phyloP scores from a whole-genome alignment of 805 yeast genomes.

The Schwanniomyces occidentalis region DNA sequence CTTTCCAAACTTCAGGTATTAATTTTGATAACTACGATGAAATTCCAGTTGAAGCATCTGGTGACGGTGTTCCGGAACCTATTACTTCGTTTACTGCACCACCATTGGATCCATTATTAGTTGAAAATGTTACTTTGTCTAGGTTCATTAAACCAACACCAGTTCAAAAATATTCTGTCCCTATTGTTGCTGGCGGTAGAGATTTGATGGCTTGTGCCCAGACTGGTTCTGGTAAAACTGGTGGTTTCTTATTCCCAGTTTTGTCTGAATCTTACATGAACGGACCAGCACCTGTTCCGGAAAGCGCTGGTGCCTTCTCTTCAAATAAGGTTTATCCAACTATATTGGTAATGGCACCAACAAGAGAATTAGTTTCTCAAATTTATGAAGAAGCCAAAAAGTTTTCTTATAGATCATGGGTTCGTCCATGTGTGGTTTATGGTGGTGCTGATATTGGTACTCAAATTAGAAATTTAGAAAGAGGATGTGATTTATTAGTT shows the following conservation, averaged over 20 bases:
- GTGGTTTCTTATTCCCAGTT: conserved; percentile 98
- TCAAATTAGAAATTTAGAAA: conserved; percentile 84
- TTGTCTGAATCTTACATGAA: conserved; percentile 83
- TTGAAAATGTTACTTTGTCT: conserved; percentile 84
- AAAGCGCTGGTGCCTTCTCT: conserved; percentile 51
- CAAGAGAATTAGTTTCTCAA: conserved; percentile 98
- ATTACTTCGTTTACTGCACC: conserved; percentile 85
- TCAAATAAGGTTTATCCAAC: conserved; percentile 90
- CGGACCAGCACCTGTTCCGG: conserved; percentile 73
- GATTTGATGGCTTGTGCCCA: conserved; percentile 98
- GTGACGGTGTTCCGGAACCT: conserved; percentile 93
- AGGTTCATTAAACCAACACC: conserved; percentile 97
- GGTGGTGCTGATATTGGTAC: conserved; percentile 96
- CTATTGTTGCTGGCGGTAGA: conserved; percentile 84
- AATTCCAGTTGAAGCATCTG: conserved; percentile 97
- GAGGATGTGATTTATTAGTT: conserved; percentile 93
- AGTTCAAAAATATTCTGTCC: conserved; percentile 90
- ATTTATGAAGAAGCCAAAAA: conserved; percentile 94
- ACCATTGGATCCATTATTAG: conserved; percentile 82
- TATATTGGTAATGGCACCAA: conserved; percentile 94
- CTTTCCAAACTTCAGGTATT: conserved; percentile 91
- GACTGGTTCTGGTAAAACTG: conserved; percentile 99
- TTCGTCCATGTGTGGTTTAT: conserved; percentile 90
- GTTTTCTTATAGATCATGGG: conserved; percentile 98
- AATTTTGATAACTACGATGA: conserved; percentile 98